Evolutionary conservation across 2,329 filamentous ascomycete genomes (phyloP).

Genomic region (Fusarium concolor): DNA sequence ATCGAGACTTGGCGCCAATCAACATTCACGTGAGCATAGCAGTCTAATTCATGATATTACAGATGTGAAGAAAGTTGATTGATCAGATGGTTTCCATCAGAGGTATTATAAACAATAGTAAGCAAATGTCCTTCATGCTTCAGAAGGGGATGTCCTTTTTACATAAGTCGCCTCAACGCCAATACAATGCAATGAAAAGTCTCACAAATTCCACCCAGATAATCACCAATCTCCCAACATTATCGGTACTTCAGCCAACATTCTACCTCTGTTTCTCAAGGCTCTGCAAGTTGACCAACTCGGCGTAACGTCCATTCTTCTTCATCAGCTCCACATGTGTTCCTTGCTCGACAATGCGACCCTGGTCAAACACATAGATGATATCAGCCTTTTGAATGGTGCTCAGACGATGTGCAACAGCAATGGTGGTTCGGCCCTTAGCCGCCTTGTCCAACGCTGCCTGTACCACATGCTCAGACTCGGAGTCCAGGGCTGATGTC

Average conservation of each 20-base stretch:
- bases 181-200: constrained; percentile 7
- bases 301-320: constrained; percentile 77
- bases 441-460: constrained; percentile 84
- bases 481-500: constrained; percentile 79
- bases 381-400: constrained; percentile 95
- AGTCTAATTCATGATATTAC: neutral
- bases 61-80: constrained; percentile 19
- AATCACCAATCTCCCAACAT: neutral
- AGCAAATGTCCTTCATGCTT: constrained; percentile 3
- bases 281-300: constrained; percentile 84
- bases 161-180: constrained; percentile 30
- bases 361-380: constrained; percentile 97
- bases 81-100: constrained; percentile 15
- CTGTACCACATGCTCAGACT: constrained; percentile 84
- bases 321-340: constrained; percentile 80
- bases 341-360: constrained; percentile 85
- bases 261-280: constrained; percentile 67
- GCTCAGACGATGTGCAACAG: constrained; percentile 89
- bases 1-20: neutral
- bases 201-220: neutral
- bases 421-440: constrained; percentile 89
- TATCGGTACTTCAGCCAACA: neutral
- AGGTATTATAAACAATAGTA: constrained; percentile 19
- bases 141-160: constrained; percentile 3
- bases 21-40: neutral